These are phyloP conservation scores for Fusarium hostae DNA, from an alignment of 2,329 filamentous ascomycete species.

Conservation along the genomic window DNA sequence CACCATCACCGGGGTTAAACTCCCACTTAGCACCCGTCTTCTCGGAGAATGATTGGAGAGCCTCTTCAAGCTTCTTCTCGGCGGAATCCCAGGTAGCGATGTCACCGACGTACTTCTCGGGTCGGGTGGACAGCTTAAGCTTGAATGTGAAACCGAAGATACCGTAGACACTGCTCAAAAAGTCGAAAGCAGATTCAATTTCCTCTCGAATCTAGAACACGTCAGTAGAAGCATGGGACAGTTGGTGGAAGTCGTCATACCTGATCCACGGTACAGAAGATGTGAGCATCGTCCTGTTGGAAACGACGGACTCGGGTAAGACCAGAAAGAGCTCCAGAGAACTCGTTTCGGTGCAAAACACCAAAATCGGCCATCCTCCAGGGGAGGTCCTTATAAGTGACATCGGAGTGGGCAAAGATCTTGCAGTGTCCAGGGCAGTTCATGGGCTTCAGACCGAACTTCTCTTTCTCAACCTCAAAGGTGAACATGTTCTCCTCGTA, in stretches of 20 bases:
- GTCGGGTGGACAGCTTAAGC: conserved; percentile 90
- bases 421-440: conserved; percentile 96
- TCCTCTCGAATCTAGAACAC: conserved; percentile 51
- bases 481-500: conserved; percentile 90
- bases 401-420: conserved; percentile 84
- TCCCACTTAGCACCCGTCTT: conserved; percentile 78
- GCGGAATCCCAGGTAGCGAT: conserved; percentile 89
- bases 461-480: conserved; percentile 80
- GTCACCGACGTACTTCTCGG: conserved; percentile 88
- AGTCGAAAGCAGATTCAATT: conserved; percentile 87
- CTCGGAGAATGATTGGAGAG: conserved; percentile 79
- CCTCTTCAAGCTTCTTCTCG: conserved; percentile 81
- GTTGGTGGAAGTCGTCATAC: conserved; percentile 30
- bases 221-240: conserved; percentile 6
- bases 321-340: conserved; percentile 89
- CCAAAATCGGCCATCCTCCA: conserved; percentile 96
- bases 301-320: conserved; percentile 93
- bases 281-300: conserved; percentile 95
- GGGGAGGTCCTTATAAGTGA: conserved; percentile 87
- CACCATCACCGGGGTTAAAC: conserved; percentile 92
- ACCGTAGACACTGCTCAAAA: conserved; percentile 78
- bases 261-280: conserved; percentile 76
- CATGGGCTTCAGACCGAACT: conserved; percentile 88
- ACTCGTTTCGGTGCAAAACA: conserved; percentile 93
- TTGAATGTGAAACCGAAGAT: conserved; percentile 79